Evolutionary conservation across 768 basidiomycete genomes (phyloP).

Genomic region (Lactifluus rugatus): DNA sequence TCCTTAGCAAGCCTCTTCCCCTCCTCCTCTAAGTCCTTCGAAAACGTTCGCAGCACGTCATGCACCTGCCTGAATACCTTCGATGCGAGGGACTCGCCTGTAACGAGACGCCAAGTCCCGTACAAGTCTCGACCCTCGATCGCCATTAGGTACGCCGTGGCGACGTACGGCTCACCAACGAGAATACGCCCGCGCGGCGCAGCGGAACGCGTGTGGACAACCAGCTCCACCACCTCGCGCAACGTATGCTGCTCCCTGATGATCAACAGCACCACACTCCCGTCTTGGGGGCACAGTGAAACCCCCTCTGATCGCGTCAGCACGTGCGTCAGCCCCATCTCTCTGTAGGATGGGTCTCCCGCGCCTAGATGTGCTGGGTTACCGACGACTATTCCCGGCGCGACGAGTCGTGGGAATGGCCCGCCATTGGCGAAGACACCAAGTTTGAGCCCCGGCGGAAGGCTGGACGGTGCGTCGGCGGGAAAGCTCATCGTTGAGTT

Average conservation of each 20-base stretch:
- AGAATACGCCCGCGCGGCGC: neutral
- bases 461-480: neutral
- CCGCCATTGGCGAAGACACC: constrained; percentile 8
- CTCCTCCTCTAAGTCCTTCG: constrained; percentile 1
- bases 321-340: constrained; percentile 7
- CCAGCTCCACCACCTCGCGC: constrained; percentile 2
- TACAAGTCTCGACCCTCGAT: neutral
- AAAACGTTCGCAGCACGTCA: neutral
- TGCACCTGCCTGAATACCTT: neutral
- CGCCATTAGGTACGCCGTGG: constrained; percentile 1
- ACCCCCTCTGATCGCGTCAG: neutral
- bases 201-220: neutral
- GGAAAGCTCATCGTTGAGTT: constrained; percentile 1
- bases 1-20: neutral
- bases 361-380: neutral
- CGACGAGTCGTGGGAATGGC: constrained; percentile 8
- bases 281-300: neutral
- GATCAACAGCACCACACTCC: neutral
- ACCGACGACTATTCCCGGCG: constrained; percentile 2
- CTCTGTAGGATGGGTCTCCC: neutral
- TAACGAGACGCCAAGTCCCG: constrained; percentile 1
- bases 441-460: neutral
- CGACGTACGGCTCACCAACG: constrained; percentile 9
- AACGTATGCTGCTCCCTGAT: neutral
- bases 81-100: neutral